Percentiles rank a stretch among this genome's conserved stretches.
Conservation (phyloP, 768 basidiomycete genomes). For the Lactifluus volemus region DNA sequence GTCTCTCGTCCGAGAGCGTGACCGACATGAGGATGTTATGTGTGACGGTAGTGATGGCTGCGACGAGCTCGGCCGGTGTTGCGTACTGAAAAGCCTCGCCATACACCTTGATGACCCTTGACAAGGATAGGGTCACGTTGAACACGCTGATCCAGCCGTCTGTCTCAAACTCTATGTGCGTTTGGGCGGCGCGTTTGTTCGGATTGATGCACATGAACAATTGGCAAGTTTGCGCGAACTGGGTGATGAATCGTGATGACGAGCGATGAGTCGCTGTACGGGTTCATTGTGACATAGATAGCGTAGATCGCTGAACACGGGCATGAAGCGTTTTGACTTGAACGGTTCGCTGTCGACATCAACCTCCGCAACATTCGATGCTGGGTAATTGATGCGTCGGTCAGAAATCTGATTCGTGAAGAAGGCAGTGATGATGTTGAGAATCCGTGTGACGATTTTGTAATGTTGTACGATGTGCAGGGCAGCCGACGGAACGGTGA, state of each 20-base stretch:
- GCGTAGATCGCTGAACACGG: slow-evolving; percentile 84
- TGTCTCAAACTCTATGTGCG: slow-evolving; percentile 92
- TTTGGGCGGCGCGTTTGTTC: slow-evolving; percentile 70
- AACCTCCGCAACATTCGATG: slow-evolving; percentile 31
- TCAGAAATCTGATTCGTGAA: slow-evolving; percentile 85
- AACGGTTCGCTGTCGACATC: slow-evolving; percentile 84
- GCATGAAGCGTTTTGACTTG: slow-evolving; percentile 94
- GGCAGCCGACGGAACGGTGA: slow-evolving; percentile 84
- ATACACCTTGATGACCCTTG: slow-evolving; percentile 81
- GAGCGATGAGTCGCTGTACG: slow-evolving; percentile 72
- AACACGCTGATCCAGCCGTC: slow-evolving; percentile 97
- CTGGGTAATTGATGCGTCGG: slow-evolving; percentile 48
- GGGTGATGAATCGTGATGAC: slow-evolving; percentile 56
- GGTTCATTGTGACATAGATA: slow-evolving; percentile 75
- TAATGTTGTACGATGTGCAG: slow-evolving; percentile 67
- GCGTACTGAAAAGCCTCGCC: slow-evolving; percentile 72
- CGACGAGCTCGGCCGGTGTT: slow-evolving; percentile 48
- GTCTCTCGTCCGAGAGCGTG: slow-evolving; percentile 54
- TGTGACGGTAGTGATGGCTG: slow-evolving; percentile 60
- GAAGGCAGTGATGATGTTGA: slow-evolving; percentile 81
- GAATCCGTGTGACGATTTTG: slow-evolving; percentile 64
- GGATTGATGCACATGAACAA: slow-evolving; percentile 93
- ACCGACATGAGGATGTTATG: slow-evolving; percentile 66
- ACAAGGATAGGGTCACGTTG: slow-evolving; percentile 85
- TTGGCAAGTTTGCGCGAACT: slow-evolving; percentile 70